These are phyloP conservation scores for Schrenkiella parvula DNA, from an alignment of 345 rosid genomes.

Conservation along the genomic window DNA sequence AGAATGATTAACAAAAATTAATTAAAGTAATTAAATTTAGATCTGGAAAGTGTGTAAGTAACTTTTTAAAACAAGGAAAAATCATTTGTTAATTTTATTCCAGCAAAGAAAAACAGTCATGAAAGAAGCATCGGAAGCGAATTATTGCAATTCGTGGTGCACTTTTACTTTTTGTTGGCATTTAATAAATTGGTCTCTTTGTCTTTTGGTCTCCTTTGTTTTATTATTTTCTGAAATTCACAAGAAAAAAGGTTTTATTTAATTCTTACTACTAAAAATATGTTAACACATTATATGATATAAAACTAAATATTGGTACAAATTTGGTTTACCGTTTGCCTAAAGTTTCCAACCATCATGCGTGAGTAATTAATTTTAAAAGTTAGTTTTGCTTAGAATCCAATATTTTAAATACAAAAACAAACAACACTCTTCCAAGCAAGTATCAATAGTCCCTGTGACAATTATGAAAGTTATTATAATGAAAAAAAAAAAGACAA, in stretches of 20 bases:
- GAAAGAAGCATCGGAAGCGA: conserved; percentile 15
- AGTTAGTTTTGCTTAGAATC: not conserved
- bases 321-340: not conserved
- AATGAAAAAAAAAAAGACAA: not conserved
- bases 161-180: conserved; percentile 28
- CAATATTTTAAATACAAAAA: not conserved
- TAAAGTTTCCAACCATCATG: not conserved
- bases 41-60: conserved; percentile 30
- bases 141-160: conserved; percentile 33
- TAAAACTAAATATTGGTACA: not conserved
- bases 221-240: conserved; percentile 15
- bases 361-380: not conserved
- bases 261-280: no score
- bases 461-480: not conserved
- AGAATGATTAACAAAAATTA: not conserved
- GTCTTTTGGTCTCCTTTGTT: conserved; percentile 22
- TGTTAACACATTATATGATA: no score
- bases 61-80: not conserved
- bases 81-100: conserved; percentile 15
- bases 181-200: conserved; percentile 28
- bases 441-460: no score
- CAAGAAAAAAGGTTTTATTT: not conserved
- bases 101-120: conserved; percentile 24
- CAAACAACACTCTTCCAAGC: no score
- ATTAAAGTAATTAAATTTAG: not conserved